Evolutionary conservation across 495 filamentous ascomycete genomes (phyloP), one percentile per base, ranked within the genome.

Genomic region (Penicillium daleae): DNA sequence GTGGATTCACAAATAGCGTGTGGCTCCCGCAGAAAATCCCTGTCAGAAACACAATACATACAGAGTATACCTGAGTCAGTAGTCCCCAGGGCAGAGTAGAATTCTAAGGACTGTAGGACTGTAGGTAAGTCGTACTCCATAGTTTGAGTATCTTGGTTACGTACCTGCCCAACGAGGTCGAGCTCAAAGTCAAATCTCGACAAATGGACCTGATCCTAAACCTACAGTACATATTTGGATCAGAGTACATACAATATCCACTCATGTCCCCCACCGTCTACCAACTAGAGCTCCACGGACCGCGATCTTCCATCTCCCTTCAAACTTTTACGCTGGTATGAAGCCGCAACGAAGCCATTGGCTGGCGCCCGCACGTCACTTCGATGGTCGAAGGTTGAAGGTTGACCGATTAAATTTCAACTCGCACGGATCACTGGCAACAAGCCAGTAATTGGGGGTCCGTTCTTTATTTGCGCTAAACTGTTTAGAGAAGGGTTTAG

Each of bases 291-390:
- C n/a, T n/a, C n/a, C n/a, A n/a, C n/a, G n/a, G n/a, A n/a, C n/a
- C n/a, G n/a, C n/a, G n/a, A n/a, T n/a, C n/a, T n/a, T n/a, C n/a
- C 31, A 37, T 26, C 22, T 31, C 39, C 27, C 42, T 32, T 31
- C 49, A 35, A 29, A 21, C 32, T 63, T 55, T 22, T 12, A 19
- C 5, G 5, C 37, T 27, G 35, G 26, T 19, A 50, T 50, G 22
- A 50, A 12, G 24, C 6, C 46, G 24, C 46, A 15, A 3, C 24
- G 24, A 50, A 50, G 46, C 42, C 19, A 63, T 63, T 63, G 60
- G 60, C 48, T 52, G 15, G 15, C 17, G 35, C 46, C 33, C 39
- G 39, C 60, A 58, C 15, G 39, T 64, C 49, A 59, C 46, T 33
- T 17, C n/a, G 6, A n/a, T n/a, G n/a, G n/a, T n/a, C n/a, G n/a